Conservation (phyloP, 1,139 yeast species). For the Debaryomycetaceae sp. region DNA sequence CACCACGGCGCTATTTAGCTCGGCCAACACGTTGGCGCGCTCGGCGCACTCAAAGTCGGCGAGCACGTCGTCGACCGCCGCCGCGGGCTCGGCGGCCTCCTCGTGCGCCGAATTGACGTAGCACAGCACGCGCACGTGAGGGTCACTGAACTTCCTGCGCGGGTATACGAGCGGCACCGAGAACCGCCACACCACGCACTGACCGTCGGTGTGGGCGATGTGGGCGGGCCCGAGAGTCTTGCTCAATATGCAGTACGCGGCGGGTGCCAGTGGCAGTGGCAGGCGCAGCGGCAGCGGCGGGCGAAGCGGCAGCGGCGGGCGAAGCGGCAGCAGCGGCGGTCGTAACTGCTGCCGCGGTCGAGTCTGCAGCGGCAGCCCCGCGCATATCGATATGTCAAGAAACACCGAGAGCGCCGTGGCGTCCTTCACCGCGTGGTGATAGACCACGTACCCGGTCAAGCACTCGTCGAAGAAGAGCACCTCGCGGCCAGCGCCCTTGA, state of each 20-base stretch:
- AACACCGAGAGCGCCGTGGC: slow-evolving; percentile 14
- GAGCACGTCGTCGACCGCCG: slow-evolving; percentile 7
- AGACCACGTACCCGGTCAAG: slow-evolving; percentile 29
- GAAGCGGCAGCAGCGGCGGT: not conserved
- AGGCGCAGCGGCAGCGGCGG: not conserved
- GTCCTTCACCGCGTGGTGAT: slow-evolving; percentile 14
- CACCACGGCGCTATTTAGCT: slow-evolving; percentile 17
- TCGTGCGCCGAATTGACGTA: slow-evolving; percentile 15
- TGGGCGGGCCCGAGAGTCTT: slow-evolving; percentile 12
- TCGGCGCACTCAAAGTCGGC: slow-evolving; percentile 20
- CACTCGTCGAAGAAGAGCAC: slow-evolving; percentile 37
- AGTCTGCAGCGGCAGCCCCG: slow-evolving; percentile 19
- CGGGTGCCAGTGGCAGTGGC: not conserved
- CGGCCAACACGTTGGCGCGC: slow-evolving; percentile 21
- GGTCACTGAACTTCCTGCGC: slow-evolving; percentile 26
- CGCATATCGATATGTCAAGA: slow-evolving; percentile 26
- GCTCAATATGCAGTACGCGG: slow-evolving; percentile 13
- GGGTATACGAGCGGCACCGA: slow-evolving; percentile 36
- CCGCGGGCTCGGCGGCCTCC: slow-evolving; percentile 2
- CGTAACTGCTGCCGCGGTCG: not conserved
- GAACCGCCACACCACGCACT: slow-evolving; percentile 29
- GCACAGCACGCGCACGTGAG: slow-evolving; percentile 26
- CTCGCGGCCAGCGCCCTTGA: slow-evolving; percentile 3
- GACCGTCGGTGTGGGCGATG: slow-evolving; percentile 11
- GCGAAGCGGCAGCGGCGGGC: too few relatives aligned